Evolutionary conservation across 2,329 filamentous ascomycete species (phyloP).

Genomic region (Ophiosphaerella korrae): DNA sequence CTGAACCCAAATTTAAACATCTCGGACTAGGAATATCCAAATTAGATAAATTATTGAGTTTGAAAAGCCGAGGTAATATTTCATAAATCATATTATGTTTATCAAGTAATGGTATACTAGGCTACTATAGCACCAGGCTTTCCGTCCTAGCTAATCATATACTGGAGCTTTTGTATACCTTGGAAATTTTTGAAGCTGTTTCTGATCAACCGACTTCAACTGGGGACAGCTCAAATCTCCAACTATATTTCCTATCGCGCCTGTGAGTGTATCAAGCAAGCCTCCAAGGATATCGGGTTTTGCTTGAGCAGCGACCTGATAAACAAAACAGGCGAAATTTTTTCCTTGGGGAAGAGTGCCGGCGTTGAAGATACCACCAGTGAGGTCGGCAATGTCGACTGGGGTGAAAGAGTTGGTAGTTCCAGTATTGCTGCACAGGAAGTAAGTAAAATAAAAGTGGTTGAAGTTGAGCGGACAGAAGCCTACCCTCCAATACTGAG

Average conservation of each 20-base stretch:
- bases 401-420: constrained; percentile 28
- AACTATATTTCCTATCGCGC: constrained; percentile 18
- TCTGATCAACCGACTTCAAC: constrained; percentile 17
- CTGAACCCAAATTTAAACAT: too few relatives aligned
- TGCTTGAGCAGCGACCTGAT: constrained; percentile 24
- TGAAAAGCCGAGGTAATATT: too few relatives aligned
- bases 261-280: constrained; percentile 15
- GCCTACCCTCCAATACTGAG: constrained; percentile 25
- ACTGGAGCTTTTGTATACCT: constrained; percentile 23
- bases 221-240: constrained; percentile 22
- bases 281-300: constrained; percentile 28
- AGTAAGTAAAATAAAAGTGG: not conserved
- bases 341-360: constrained; percentile 17
- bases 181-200: constrained; percentile 23
- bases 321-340: constrained; percentile 21
- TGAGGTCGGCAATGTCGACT: constrained; percentile 19
- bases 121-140: not conserved
- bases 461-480: not conserved
- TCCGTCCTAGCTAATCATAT: constrained; percentile 12
- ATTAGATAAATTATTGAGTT: too few relatives aligned
- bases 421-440: constrained; percentile 21
- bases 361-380: constrained; percentile 22
- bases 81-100: too few relatives aligned
- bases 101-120: too few relatives aligned
- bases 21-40: too few relatives aligned